Percentiles rank a stretch among this genome's conserved stretches.
phyloP scores from a whole-genome alignment of 2,329 filamentous ascomycete species.

The Venturiaceae sp. region DNA sequence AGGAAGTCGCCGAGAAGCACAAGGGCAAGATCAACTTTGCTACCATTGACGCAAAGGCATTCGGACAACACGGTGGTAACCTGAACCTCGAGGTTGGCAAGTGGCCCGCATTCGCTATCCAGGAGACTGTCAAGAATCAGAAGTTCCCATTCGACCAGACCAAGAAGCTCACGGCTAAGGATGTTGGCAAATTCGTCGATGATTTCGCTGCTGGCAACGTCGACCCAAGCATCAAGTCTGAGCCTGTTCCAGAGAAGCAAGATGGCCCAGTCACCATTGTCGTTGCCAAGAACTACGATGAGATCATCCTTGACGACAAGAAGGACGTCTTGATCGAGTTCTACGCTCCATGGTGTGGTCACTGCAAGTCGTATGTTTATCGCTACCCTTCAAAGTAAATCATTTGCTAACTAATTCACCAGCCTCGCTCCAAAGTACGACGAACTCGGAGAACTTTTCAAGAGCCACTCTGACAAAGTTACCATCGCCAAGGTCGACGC shows the following conservation, averaged over 20 bases:
- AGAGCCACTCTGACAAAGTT: slow-evolving; percentile 25
- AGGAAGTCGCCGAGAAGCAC: slow-evolving; percentile 80
- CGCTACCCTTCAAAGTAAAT: slow-evolving; percentile 1
- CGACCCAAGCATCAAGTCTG: slow-evolving; percentile 95
- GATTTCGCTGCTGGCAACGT: slow-evolving; percentile 81
- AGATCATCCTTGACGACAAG: slow-evolving; percentile 81
- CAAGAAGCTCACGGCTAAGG: slow-evolving; percentile 63
- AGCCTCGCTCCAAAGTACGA: slow-evolving; percentile 57
- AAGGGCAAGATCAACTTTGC: slow-evolving; percentile 96
- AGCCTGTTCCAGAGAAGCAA: slow-evolving; percentile 89
- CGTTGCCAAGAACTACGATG: slow-evolving; percentile 88
- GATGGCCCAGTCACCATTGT: slow-evolving; percentile 80
- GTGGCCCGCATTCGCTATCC: slow-evolving; percentile 97
- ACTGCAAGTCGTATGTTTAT: slow-evolving; percentile 52
- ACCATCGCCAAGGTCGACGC: slow-evolving; percentile 86
- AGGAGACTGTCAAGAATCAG: slow-evolving; percentile 88
- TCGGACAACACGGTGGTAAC: slow-evolving; percentile 91
- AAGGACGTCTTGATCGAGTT: slow-evolving; percentile 98
- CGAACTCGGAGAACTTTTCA: slow-evolving; percentile 46
- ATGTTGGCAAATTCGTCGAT: slow-evolving; percentile 74
- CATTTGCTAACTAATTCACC: neutral
- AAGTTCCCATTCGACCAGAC: slow-evolving; percentile 93
- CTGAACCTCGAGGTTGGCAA: slow-evolving; percentile 92
- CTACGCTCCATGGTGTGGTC: slow-evolving; percentile 80
- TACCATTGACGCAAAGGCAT: slow-evolving; percentile 89